Evolutionary conservation across 1,139 yeast genomes (phyloP), one percentile per base, ranked within the genome.

Genomic region (Kazachstania sp.): DNA sequence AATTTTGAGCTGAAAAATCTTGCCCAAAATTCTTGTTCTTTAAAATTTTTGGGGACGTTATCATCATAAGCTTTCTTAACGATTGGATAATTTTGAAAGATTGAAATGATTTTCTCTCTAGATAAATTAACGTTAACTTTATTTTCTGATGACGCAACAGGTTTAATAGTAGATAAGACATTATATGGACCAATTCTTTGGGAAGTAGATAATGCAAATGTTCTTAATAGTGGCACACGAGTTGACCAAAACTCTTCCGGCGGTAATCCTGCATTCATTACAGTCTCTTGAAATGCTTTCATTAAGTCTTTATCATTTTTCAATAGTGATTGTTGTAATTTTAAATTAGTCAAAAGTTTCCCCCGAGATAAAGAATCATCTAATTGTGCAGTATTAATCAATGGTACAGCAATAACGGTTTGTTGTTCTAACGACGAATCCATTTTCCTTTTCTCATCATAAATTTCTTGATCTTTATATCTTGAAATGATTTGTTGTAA

Each of bases 11-110:
- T 82, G 71, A 92, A 92, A 61, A 92, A 94, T 52, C 97, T 72
- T n/a, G 95, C 85, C 98, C 99, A 92, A 58, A 92, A 92, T 60
- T 86, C 95, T 36, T 94, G 92, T 64, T 90, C 97, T 45, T 78
- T 75, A 51, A 92, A 74, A 43, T 64, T 63, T 53, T 83, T 82
- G 0, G 98, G 98, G 1, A 94, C 98, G 51, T 82, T 79, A 51
- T 92, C 98, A 52, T 79, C 80, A 61, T 84, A 92, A 0, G 97
- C 97, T 53, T 78, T 81, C 50, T 86, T 79, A n/a, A 92, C 94
- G 35, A 90, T 78, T 0, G 98, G 98, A 60, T 92, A 92, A 50
- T 94, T 95, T 45, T 83, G 86, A 61, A 92, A 90, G 26, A 94
- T 88, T 55, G 86, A 95, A 51, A 80, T 82, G 59, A 92, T 90